These are phyloP conservation scores for Kandelia obovata DNA, from an alignment of 345 rosid genomes.

Conservation along the genomic window DNA sequence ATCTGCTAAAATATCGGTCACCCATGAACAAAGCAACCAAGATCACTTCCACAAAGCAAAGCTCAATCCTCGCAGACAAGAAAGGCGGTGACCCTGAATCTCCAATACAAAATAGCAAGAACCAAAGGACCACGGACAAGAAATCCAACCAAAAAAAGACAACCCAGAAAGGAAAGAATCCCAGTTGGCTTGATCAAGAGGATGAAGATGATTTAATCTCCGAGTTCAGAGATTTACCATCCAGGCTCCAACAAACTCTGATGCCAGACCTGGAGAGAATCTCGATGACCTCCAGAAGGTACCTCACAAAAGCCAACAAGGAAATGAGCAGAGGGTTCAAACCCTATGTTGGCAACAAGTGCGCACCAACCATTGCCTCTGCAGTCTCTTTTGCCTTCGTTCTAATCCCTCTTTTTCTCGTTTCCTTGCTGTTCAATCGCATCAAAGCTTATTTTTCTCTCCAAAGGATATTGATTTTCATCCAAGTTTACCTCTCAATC, in stretches of 20 bases:
- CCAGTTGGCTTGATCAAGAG: slow-evolving; percentile 55
- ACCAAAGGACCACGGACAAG: slow-evolving; percentile 19
- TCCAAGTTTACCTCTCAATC: slow-evolving; percentile 88
- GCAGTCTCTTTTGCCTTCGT: slow-evolving; percentile 61
- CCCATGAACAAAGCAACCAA: slow-evolving; percentile 60
- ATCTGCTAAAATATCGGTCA: slow-evolving; percentile 46
- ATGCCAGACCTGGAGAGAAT: slow-evolving; percentile 83
- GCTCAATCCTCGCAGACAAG: slow-evolving; percentile 20
- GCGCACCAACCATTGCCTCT: slow-evolving; percentile 70
- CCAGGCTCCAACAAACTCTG: slow-evolving; percentile 60
- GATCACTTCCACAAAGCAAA: slow-evolving; percentile 24
- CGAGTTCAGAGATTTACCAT: slow-evolving; percentile 77
- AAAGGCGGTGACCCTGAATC: slow-evolving; percentile 25
- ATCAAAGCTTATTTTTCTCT: slow-evolving; percentile 86
- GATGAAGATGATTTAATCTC: slow-evolving; percentile 57
- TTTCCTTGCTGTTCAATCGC: slow-evolving; percentile 65
- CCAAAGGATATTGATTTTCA: slow-evolving; percentile 69
- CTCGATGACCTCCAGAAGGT: slow-evolving; percentile 68
- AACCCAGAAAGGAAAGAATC: slow-evolving; percentile 4
- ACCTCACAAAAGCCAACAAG: slow-evolving; percentile 73
- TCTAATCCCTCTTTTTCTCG: slow-evolving; percentile 68
- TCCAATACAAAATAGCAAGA: slow-evolving; percentile 27
- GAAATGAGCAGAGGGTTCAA: slow-evolving; percentile 77
- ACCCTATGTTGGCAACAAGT: slow-evolving; percentile 74
- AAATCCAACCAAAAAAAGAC: slow-evolving; percentile 21